Percentiles rank a stretch among this genome's conserved stretches.
Evolutionary conservation across 2,329 filamentous ascomycete species (phyloP).

Genomic region (Moelleriella libera): DNA sequence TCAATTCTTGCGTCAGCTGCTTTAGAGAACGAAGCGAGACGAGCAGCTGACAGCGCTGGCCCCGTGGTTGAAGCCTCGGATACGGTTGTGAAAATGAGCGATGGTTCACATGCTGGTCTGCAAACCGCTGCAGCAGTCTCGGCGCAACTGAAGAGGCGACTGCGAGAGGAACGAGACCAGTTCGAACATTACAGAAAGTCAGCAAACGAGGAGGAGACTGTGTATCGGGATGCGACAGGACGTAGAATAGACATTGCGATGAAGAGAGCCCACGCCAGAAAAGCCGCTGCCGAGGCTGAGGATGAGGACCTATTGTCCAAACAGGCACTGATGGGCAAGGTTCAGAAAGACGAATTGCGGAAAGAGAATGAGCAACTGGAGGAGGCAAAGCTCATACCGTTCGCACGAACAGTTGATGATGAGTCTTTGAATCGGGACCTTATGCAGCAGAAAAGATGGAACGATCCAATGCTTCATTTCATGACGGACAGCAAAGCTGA

Average conservation of each 20-base stretch:
- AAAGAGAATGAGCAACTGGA: conserved; percentile 52
- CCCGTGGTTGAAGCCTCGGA: conserved; percentile 30
- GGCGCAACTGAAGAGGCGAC: conserved; percentile 50
- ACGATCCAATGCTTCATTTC: conserved; percentile 83
- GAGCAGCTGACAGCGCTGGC: conserved; percentile 32
- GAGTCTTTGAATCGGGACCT: conserved; percentile 73
- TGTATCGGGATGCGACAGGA: conserved; percentile 89
- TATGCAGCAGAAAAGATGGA: conserved; percentile 68
- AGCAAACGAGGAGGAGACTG: conserved; percentile 56
- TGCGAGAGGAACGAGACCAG: conserved; percentile 45
- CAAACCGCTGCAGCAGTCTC: conserved; percentile 73
- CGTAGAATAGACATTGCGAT: conserved; percentile 87
- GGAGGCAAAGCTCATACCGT: conserved; percentile 68
- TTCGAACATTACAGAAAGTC: conserved; percentile 29
- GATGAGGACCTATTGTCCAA: conserved; percentile 55
- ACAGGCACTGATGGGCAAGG: conserved; percentile 68
- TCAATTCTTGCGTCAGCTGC: conserved; percentile 63
- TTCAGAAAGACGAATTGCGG: conserved; percentile 59
- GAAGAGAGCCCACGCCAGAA: conserved; percentile 76
- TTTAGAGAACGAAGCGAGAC: conserved; percentile 45
- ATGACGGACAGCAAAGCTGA: conserved; percentile 35
- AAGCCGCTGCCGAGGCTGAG: conserved; percentile 48
- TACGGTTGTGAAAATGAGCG: conserved; percentile 58
- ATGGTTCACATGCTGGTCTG: conserved; percentile 74
- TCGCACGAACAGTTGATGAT: conserved; percentile 76